Base-by-base conservation (phyloP, 148 eudicot genomes). In the Pharnaceum exiguum region DNA sequence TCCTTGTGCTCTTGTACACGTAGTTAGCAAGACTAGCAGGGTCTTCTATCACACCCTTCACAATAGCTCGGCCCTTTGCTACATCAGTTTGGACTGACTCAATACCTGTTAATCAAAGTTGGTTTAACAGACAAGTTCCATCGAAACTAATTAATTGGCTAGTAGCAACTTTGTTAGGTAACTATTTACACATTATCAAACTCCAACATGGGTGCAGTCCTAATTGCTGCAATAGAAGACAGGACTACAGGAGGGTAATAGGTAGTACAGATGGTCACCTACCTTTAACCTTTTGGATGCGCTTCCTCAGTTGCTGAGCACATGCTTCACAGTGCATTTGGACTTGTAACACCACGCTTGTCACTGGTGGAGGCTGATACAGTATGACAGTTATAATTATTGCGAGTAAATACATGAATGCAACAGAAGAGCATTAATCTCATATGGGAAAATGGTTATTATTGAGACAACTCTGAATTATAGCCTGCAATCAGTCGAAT, bases 261-360 rank as follows among this genome's bases (percentile, higher is more conserved):
- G 16, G n/a, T 12, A n/a, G n/a, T n/a, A n/a, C n/a, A n/a, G n/a
- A n/a, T n/a, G n/a, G n/a, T n/a, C n/a, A 32, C 15, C 40, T 65
- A 82, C 88, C 88, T 59, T 73, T 49, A 9, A 86, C 51, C 73
- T 77, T 86, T 24, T 71, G 55, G 46, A 86, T 82, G 67, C 62
- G 70, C 75, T 76, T 83, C 68, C 67, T 74, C 57, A 82, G 58
- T 48, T 15, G 75, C 59, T 76, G 82, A 16, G 84, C 86, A 67
- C 89, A 83, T 13, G 89, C 95, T 27, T 75, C 82, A 71, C 94
- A 86, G 42, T 82, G 94, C 80, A 80, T 79, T 45, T 62, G 70
- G 42, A 82, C 72, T 70, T 67, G 64, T 55, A 86, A 49, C 61
- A 69, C 76, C 9, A 73, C 58, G 37, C 82, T 80, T 60, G 64